Evolutionary conservation across 31 red algal species (phyloP), one percentile per base, ranked within the genome.

Genomic region (Porphyra umbilicalis): DNA sequence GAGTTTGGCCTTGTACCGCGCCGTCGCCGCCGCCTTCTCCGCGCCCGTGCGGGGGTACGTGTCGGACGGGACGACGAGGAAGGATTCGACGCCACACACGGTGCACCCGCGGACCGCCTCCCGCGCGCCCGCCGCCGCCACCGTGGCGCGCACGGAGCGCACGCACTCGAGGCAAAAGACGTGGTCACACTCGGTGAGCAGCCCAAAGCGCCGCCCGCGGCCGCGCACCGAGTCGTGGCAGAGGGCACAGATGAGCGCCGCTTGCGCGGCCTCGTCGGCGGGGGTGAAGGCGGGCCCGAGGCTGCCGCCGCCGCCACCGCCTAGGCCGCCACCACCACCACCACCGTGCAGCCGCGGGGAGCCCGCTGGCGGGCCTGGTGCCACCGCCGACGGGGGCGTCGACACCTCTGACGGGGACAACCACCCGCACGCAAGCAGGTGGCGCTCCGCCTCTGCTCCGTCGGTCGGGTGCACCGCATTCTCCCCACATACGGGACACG

Each of bases 121-220:
- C 75, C 81, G 68, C 71, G 36, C 71, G 25, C 75, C 81, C 57
- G 25, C 57, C 57, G 57, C 75, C n/a, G 34, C 34, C 16, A 75
- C 34, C 75, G 81, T 82, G n/a, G 81, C 36, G 37, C 33, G 34
- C 39, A 82, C 35, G 36, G 81, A 25, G 25, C 81, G 81, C 35
- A 82, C 75, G 35, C 81, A 82, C 75, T 82, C 81, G 35, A 82
- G 75, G 75, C 81, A 82, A 46, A 82, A 82, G 8, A 82, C 81
- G 35, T 82, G 81, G 35, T 82, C 81, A n/a, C 81, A 82, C 71
- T 42, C 75, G 35, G 71, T 75, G 34, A 82, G 37, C 16, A 82
- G 38, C 29, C 81, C 81, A 82, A 82, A 82, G 25, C 31, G 75
- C 36, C 75, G 71, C 16, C 81, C 81, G 29, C 81, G 71, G 14